A percentile compares a stretch with the other conserved stretches of the same genome.
Evolutionary conservation across 148 eudicot genomes (phyloP).

Genomic region (Rhododendron vialii): DNA sequence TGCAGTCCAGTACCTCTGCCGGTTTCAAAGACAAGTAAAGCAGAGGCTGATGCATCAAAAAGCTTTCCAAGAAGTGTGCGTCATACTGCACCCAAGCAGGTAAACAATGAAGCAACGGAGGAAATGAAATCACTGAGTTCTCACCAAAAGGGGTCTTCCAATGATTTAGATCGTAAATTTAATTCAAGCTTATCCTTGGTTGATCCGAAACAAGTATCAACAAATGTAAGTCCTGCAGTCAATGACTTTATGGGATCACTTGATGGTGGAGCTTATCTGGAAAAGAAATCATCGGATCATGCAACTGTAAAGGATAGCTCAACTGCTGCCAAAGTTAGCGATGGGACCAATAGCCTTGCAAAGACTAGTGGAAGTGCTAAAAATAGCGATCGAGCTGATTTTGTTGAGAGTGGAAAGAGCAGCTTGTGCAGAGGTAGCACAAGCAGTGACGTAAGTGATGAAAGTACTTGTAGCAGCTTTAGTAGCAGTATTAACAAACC

Average conservation of each 20-base stretch:
- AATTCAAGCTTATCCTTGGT: constrained; percentile 30
- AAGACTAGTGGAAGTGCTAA: constrained; percentile 36
- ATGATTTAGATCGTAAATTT: constrained; percentile 29
- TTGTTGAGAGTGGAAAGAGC: constrained; percentile 30
- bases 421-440: constrained; percentile 19
- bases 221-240: constrained; percentile 5
- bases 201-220: constrained; percentile 25
- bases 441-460: constrained; percentile 14
- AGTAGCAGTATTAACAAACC: constrained; percentile 16
- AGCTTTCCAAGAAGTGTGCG: constrained; percentile 10
- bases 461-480: constrained; percentile 16
- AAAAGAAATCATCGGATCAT: constrained; percentile 26
- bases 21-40: constrained; percentile 24
- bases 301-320: constrained; percentile 4
- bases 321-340: constrained; percentile 1
- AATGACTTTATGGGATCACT: not conserved
- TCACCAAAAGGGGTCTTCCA: constrained; percentile 23
- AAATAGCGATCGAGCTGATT: constrained; percentile 41
- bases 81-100: constrained; percentile 21
- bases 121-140: constrained; percentile 21
- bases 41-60: constrained; percentile 24
- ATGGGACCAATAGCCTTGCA: constrained; percentile 6
- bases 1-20: constrained; percentile 24
- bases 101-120: constrained; percentile 20
- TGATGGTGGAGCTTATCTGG: constrained; percentile 21